Conservation (phyloP, 2,329 filamentous ascomycete species). For the Drechmeria coniospora region DNA sequence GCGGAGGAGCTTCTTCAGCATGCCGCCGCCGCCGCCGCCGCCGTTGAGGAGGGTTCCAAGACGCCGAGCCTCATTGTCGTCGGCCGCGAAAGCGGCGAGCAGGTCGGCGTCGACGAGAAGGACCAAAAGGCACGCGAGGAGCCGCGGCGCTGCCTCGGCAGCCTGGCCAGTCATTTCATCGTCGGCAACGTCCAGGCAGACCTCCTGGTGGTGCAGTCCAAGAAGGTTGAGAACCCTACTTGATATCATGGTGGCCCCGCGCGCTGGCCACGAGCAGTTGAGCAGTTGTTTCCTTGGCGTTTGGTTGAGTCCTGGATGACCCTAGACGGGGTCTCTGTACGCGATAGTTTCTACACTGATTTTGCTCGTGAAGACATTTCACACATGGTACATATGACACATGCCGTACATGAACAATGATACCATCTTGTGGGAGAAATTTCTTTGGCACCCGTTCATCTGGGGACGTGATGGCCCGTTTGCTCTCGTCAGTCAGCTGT, state of each 20-base stretch:
- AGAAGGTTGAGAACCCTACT: conserved; percentile 1
- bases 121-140: conserved; percentile 6
- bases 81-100: conserved; percentile 7
- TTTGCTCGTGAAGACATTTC: too few species aligned
- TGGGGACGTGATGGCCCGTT: too few species aligned
- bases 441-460: too few species aligned
- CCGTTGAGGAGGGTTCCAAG: conserved; percentile 1
- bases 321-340: too few species aligned
- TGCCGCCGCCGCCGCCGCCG: conserved; percentile 5
- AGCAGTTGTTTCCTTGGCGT: too few species aligned
- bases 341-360: too few species aligned
- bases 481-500: too few species aligned
- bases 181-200: conserved; percentile 10
- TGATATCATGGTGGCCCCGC: neutral
- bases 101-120: conserved; percentile 10
- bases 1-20: conserved; percentile 10
- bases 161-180: conserved; percentile 9
- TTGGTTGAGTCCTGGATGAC: too few species aligned
- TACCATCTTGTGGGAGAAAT: too few species aligned
- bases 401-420: too few species aligned
- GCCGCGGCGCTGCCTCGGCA: conserved; percentile 9
- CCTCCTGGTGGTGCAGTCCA: conserved; percentile 17
- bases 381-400: too few species aligned
- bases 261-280: too few species aligned
- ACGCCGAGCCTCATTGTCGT: conserved; percentile 9